Percentiles rank a stretch among this genome's conserved stretches.
phyloP scores from a whole-genome alignment of 2,329 filamentous ascomycete genomes.

The Aplosporella prunicola region DNA sequence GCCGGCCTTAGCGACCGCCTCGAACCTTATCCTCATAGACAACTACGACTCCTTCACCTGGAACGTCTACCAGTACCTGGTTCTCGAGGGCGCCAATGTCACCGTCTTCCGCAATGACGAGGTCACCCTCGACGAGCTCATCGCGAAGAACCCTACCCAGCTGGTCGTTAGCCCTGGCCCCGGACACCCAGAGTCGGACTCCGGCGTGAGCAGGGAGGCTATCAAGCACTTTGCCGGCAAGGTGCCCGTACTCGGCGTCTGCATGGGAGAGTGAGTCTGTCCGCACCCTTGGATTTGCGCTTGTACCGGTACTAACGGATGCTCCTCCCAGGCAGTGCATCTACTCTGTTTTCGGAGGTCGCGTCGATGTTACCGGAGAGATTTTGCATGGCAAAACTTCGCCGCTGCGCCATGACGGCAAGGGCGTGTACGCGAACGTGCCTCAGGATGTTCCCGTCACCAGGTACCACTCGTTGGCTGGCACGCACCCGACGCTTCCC shows the following conservation, averaged over 20 bases:
- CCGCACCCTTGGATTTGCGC: not conserved
- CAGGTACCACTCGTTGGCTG: conserved; percentile 90
- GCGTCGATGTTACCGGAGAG: conserved; percentile 86
- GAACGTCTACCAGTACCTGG: conserved; percentile 98
- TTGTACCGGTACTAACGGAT: no score
- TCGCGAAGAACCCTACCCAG: conserved; percentile 79
- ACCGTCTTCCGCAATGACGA: conserved; percentile 90
- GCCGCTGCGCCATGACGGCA: conserved; percentile 74
- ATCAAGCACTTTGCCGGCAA: conserved; percentile 89
- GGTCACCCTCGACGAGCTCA: conserved; percentile 73
- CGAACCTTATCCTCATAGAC: conserved; percentile 90
- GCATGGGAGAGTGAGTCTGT: conserved; percentile 77
- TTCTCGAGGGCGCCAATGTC: conserved; percentile 87
- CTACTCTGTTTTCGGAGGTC: conserved; percentile 83
- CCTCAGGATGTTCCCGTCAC: conserved; percentile 77
- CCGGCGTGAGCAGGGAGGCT: conserved; percentile 84
- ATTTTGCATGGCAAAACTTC: conserved; percentile 98
- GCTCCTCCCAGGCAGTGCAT: conserved; percentile 67
- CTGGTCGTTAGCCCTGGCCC: conserved; percentile 91
- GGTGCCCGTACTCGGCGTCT: conserved; percentile 92
- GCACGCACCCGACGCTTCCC: conserved; percentile 79
- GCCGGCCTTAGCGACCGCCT: conserved; percentile 64
- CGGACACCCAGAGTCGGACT: conserved; percentile 83
- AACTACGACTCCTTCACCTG: conserved; percentile 99
- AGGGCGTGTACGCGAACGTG: conserved; percentile 83